A percentile compares a stretch with the other conserved stretches of the same genome.
These are phyloP conservation scores for Lenzites betulinus DNA, from an alignment of 768 basidiomycete genomes.

Conservation along the genomic window DNA sequence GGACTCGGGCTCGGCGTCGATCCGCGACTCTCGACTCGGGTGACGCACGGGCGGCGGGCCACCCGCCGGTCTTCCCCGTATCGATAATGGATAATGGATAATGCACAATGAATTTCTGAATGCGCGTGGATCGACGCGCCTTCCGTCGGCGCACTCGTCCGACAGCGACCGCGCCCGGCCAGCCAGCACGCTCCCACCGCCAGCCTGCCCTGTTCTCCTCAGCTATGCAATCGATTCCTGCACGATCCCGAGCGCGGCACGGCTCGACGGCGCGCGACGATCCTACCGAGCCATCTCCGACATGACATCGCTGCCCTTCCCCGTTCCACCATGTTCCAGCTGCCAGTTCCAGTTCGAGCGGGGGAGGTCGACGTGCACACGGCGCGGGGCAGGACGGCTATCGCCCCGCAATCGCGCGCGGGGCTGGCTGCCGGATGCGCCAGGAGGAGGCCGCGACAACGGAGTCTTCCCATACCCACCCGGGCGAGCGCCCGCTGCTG, in stretches of 20 bases:
- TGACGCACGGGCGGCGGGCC: not conserved
- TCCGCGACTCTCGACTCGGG: too few relatives aligned
- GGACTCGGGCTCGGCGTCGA: too few relatives aligned
- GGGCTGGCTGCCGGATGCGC: slow-evolving; percentile 18
- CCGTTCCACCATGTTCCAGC: too few relatives aligned
- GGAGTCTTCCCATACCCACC: slow-evolving; percentile 21
- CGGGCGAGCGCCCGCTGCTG: not conserved
- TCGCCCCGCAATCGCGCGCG: slow-evolving; percentile 1
- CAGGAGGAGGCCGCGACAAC: slow-evolving; percentile 6
- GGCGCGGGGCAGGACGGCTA: not conserved
- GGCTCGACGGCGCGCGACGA: not conserved
- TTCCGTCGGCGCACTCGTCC: not conserved
- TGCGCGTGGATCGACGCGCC: not conserved
- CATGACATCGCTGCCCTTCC: too few relatives aligned
- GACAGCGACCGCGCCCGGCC: too few relatives aligned
- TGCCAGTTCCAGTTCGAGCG: too few relatives aligned
- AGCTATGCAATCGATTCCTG: not conserved
- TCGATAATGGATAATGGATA: not conserved
- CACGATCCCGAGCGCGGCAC: not conserved
- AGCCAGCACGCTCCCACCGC: not conserved
- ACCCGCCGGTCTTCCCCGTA: not conserved
- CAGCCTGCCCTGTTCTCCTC: not conserved
- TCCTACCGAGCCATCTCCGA: slow-evolving; percentile 21
- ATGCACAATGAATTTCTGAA: not conserved
- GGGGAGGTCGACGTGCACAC: too few relatives aligned